Percentiles rank a stretch among this genome's conserved stretches.
phyloP scores from a whole-genome alignment of 2,329 filamentous ascomycete genomes.

The Pestalotiopsis sp. region DNA sequence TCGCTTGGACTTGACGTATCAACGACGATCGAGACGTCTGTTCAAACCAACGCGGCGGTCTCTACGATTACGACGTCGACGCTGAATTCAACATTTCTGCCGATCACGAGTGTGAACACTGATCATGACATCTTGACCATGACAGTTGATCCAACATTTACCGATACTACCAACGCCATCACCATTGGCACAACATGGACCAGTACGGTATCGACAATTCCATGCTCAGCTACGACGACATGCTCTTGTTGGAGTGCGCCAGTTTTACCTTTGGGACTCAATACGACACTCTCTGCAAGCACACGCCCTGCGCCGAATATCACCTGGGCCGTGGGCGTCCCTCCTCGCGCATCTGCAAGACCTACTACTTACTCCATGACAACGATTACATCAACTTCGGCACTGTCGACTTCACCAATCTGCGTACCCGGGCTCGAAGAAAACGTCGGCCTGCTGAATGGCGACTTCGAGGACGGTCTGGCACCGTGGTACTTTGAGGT shows the following conservation, averaged over 20 bases:
- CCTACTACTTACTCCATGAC: not conserved
- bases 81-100: not conserved
- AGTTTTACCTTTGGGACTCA: not conserved
- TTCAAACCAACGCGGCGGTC: not conserved
- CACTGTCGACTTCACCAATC: not conserved
- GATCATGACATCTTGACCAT: not conserved
- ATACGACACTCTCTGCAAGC: not conserved
- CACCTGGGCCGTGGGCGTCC: not conserved
- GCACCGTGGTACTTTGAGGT: conserved; percentile 3
- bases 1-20: not conserved
- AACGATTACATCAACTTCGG: not conserved
- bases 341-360: not conserved
- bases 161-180: not conserved
- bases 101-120: not conserved
- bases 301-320: not conserved
- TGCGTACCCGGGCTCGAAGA: not conserved
- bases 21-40: not conserved
- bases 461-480: conserved; percentile 6
- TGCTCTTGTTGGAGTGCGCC: not conserved
- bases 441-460: conserved; percentile 4
- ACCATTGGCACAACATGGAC: not conserved
- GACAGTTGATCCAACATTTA: not conserved
- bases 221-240: too few relatives aligned
- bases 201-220: not conserved
- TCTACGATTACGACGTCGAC: not conserved